Percentiles rank a stretch among this genome's conserved stretches.
Evolutionary conservation across 805 yeast species (phyloP).

Genomic region (Naumovozyma castellii): DNA sequence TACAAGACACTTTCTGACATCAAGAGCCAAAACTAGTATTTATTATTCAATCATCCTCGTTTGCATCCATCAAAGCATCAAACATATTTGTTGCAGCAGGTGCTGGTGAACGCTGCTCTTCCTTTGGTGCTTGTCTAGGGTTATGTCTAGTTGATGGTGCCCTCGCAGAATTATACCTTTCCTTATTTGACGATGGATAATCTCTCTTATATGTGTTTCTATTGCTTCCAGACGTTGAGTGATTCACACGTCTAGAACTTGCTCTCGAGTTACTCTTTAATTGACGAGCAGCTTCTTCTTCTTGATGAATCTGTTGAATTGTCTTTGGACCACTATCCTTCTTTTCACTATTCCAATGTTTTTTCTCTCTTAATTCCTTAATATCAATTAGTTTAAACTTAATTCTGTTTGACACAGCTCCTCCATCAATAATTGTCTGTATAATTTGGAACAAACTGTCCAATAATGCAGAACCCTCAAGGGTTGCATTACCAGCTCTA

Average conservation of each 20-base stretch:
- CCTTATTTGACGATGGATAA: conserved; percentile 16
- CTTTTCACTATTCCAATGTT: conserved; percentile 54
- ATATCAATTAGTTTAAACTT: conserved; percentile 84
- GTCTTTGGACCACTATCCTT: conserved; percentile 86
- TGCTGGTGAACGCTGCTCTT: conserved; percentile 22
- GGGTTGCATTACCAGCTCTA: conserved; percentile 25
- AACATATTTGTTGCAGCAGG: conserved; percentile 26
- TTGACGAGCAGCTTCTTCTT: conserved; percentile 55
- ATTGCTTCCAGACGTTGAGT: conserved; percentile 7
- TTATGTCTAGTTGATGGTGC: conserved; percentile 22
- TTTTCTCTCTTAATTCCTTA: conserved; percentile 58
- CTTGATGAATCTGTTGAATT: conserved; percentile 79
- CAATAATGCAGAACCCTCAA: conserved; percentile 41
- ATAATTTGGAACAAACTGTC: conserved; percentile 51
- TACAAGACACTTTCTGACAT: neutral
- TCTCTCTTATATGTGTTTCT: conserved; percentile 23
- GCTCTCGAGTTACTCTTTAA: conserved; percentile 34
- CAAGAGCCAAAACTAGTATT: conserved; percentile 1
- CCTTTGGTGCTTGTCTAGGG: conserved; percentile 17
- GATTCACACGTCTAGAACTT: conserved; percentile 34
- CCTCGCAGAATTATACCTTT: conserved; percentile 23
- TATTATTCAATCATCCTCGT: conserved; percentile 15
- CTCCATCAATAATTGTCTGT: conserved; percentile 42
- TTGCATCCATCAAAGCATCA: conserved; percentile 28
- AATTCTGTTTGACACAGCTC: conserved; percentile 64